Base-by-base conservation (phyloP, 768 basidiomycete species). In the Auriscalpium orientale region DNA sequence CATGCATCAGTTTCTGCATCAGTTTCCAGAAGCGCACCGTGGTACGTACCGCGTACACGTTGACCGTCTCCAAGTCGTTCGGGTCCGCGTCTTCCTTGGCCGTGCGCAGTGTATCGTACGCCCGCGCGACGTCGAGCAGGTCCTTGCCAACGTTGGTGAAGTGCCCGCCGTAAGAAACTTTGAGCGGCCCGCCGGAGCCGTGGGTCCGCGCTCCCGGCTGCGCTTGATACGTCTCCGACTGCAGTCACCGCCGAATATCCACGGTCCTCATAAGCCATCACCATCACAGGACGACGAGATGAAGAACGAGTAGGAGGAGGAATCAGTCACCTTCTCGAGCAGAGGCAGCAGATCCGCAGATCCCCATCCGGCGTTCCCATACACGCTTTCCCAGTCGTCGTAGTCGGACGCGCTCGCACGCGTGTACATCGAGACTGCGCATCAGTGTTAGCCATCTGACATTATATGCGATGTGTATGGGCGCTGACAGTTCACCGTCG, bases 341-440 rank as follows among this genome's bases (percentile, higher is more conserved):
- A 85, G 68, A 0, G 84, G 84, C 34, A 86, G 76, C 5, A 87
- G 63, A 33, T 80, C 71, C 49, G 73, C 70, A 0, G 80, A 79
- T 5, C 82, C 73, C 85, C 85, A 87, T 2, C 84, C 85, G 1
- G 75, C 67, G 63, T 85, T 85, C 4, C 72, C 73, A 22, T 79
- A 66, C 2, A 71, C 64, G 1, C 43, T 58, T 58, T 79, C 77
- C 85, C 84, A 86, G 51, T 80, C 80, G 58, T 87, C 81, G 49
- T 80, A 85, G 63, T 87, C 85, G 0, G 83, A 84, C 1, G 81
- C 79, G 8, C 80, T 67, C 15, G 81, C 77, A 22, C 85, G 77
- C 0, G 76, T 79, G 58, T 85, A 86, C 73, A 80, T 73, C 65
- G 53, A 50, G 45, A 50, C 60, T 61, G 40, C 28, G 28, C 28